phyloP scores from a whole-genome alignment of 495 filamentous ascomycete genomes.

The Margaritispora aquatica region DNA sequence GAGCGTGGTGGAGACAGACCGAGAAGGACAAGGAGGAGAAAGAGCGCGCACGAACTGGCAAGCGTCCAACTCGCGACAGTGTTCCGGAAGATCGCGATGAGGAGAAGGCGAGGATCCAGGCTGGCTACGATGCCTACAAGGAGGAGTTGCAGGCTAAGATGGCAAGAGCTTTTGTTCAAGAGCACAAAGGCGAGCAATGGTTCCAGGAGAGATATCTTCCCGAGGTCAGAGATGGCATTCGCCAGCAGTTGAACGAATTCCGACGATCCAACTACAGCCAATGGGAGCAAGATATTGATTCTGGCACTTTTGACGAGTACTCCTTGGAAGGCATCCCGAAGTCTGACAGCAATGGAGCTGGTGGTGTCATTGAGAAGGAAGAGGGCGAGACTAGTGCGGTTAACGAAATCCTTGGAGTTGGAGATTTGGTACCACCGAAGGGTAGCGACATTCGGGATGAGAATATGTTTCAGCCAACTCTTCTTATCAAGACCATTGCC shows the following conservation, averaged over 20 bases:
- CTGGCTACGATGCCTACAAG: slow-evolving; percentile 90
- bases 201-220: slow-evolving; percentile 93
- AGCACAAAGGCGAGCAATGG: slow-evolving; percentile 93
- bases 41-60: slow-evolving; percentile 69
- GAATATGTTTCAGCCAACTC: slow-evolving; percentile 72
- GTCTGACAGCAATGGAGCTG: slow-evolving; percentile 80
- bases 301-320: slow-evolving; percentile 86
- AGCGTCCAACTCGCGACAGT: slow-evolving; percentile 68
- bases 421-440: slow-evolving; percentile 74
- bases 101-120: slow-evolving; percentile 84
- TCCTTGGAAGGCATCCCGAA: slow-evolving; percentile 94
- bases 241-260: slow-evolving; percentile 63
- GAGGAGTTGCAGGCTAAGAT: slow-evolving; percentile 89
- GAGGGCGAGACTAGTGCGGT: slow-evolving; percentile 87
- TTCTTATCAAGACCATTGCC: slow-evolving; percentile 97
- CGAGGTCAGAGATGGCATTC: slow-evolving; percentile 65
- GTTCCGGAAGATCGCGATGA: slow-evolving; percentile 79
- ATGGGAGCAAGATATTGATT: slow-evolving; percentile 79
- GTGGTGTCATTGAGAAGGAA: slow-evolving; percentile 85
- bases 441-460: slow-evolving; percentile 82
- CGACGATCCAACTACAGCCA: slow-evolving; percentile 67
- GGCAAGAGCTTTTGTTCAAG: slow-evolving; percentile 78
- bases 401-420: slow-evolving; percentile 87
- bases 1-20: slow-evolving; percentile 92
- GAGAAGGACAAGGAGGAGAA: slow-evolving; percentile 82